A percentile compares a stretch with the other conserved stretches of the same genome.
phyloP scores from a whole-genome alignment of 805 yeast genomes.

The Kregervanrija delftensis region DNA sequence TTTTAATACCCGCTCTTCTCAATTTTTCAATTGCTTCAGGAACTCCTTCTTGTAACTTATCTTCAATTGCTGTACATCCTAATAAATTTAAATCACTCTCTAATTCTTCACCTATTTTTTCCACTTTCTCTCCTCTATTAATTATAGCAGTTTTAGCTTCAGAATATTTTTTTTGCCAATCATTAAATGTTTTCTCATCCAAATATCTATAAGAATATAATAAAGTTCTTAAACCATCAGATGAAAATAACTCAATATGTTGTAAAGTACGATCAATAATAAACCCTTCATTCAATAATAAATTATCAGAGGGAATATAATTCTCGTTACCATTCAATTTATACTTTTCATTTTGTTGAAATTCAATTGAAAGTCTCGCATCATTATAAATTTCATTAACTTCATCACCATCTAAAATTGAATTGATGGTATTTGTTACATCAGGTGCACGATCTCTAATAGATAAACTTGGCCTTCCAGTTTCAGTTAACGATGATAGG shows the following conservation, averaged over 20 bases:
- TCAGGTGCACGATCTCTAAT: constrained; percentile 11
- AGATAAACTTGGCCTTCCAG: constrained; percentile 21
- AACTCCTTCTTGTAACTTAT: constrained; percentile 94
- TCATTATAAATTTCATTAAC: constrained; percentile 45
- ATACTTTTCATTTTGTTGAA: constrained; percentile 53
- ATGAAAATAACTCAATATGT: constrained; percentile 89
- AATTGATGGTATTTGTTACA: constrained; percentile 12
- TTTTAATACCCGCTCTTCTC: constrained; percentile 84
- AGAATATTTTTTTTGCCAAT: constrained; percentile 63
- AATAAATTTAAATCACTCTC: constrained; percentile 63
- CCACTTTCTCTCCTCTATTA: constrained; percentile 61
- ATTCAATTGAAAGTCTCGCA: constrained; percentile 52
- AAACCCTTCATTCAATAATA: constrained; percentile 66
- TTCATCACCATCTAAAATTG: constrained; percentile 26
- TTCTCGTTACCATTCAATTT: constrained; percentile 21
- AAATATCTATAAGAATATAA: constrained; percentile 77
- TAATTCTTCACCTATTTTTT: constrained; percentile 61
- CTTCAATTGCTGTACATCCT: constrained; percentile 98
- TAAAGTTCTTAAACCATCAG: constrained; percentile 90
- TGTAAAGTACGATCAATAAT: constrained; percentile 78
- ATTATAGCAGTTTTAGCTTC: constrained; percentile 72
- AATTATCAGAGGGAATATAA: constrained; percentile 46
- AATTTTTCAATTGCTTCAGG: constrained; percentile 89
- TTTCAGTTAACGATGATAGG: neutral
- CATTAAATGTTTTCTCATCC: constrained; percentile 45